Evolutionary conservation across 495 filamentous ascomycete species (phyloP), one percentile per base, ranked within the genome.

Genomic region (Parachaetomium inaequale): DNA sequence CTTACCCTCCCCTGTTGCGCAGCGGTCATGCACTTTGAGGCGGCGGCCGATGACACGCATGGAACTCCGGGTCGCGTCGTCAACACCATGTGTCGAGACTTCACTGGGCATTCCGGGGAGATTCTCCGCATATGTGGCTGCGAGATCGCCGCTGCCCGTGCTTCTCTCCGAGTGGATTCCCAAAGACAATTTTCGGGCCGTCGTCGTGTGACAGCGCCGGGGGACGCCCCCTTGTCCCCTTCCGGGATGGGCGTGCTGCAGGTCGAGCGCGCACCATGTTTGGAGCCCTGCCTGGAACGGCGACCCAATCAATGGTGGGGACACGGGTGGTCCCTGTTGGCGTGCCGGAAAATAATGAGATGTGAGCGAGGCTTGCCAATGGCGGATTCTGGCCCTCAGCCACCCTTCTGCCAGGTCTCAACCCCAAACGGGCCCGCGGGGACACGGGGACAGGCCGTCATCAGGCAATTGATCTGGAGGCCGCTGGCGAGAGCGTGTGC

Each of bases 241-340:
- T 70, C 63, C 47, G 69, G 67, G 52, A 69, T 58, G 66, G 63
- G 59, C 56, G 34, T 46, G 65, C 63, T 62, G 68, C 63, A 69
- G 62, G 62, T 63, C 52, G 62, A 40, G 54, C 51, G 63, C 61
- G 29, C 45, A 45, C 59, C 59, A 57, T 53, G 61, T 26, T 51
- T 15, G 43, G 28, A 55, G 36, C 55, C 47, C 42, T 59, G 45
- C 55, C 56, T 55, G 54, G 59, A 15, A 32, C 64, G 36, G 43
- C 53, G 55, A 29, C 10, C 47, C 12, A 46, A 19, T 31, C 29
- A 43, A 59, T 55, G 55, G 43, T 45, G 55, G 61, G 49, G 64
- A 63, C 40, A 34, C 61, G 55, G 50, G 55, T 28, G 47, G 56
- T 57, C 25, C 31, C 31, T 59, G 62, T 28, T 51, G 50, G 43